Percentiles rank a stretch among this genome's conserved stretches.
Evolutionary conservation across 805 yeast genomes (phyloP).

Genomic region (Metschnikowia proteae): DNA sequence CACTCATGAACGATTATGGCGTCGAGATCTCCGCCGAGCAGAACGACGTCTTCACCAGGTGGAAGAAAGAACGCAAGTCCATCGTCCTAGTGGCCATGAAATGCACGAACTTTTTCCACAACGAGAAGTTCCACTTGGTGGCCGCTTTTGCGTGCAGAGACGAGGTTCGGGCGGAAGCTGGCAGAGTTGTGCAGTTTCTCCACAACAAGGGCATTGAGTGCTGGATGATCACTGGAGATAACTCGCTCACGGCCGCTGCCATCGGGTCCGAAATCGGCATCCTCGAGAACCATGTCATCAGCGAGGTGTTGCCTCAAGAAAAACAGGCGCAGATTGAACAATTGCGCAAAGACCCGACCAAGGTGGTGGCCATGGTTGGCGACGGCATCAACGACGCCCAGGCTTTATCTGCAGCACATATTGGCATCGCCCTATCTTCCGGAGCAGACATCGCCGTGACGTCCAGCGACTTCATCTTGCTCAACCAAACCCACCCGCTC

Average conservation of each 20-base stretch:
- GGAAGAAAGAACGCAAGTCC: slow-evolving; percentile 67
- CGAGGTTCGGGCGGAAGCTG: slow-evolving; percentile 55
- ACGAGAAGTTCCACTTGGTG: slow-evolving; percentile 34
- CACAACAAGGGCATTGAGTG: slow-evolving; percentile 46
- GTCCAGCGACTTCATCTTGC: slow-evolving; percentile 68
- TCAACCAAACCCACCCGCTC: slow-evolving; percentile 51
- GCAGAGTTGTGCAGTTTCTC: slow-evolving; percentile 40
- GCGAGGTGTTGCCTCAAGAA: slow-evolving; percentile 71
- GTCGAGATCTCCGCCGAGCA: slow-evolving; percentile 36
- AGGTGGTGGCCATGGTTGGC: slow-evolving; percentile 65
- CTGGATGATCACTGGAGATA: slow-evolving; percentile 81
- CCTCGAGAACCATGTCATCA: slow-evolving; percentile 45
- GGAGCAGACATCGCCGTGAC: slow-evolving; percentile 76
- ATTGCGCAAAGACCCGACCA: slow-evolving; percentile 41
- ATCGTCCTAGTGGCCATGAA: slow-evolving; percentile 52
- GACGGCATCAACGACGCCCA: slow-evolving; percentile 86
- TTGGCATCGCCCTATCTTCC: slow-evolving; percentile 72
- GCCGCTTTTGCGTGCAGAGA: slow-evolving; percentile 59
- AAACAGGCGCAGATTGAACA: slow-evolving; percentile 58
- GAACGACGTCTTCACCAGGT: slow-evolving; percentile 34
- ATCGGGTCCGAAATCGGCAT: slow-evolving; percentile 65
- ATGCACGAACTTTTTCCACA: slow-evolving; percentile 25
- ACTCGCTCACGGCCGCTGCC: slow-evolving; percentile 59
- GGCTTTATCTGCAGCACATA: slow-evolving; percentile 68
- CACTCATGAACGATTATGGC: slow-evolving; percentile 47